Percentiles rank a stretch among this genome's conserved stretches.
Conservation (phyloP, 495 filamentous ascomycete genomes). For the Hyphodiscus hymeniophilus region DNA sequence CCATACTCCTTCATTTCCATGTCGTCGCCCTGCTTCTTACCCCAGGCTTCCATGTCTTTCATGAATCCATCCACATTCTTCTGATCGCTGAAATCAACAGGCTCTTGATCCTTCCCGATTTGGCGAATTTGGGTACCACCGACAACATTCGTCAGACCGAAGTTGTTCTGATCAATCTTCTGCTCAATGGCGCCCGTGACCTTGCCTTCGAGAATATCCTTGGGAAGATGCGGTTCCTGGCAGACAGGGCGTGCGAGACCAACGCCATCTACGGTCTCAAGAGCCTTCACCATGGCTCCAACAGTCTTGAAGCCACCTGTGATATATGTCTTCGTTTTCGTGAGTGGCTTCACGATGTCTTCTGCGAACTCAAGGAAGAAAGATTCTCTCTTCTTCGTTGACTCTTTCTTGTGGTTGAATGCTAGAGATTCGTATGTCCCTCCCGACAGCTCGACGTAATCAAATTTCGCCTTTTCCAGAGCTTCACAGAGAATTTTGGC, state of each 20-base stretch:
- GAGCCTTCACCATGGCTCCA: conserved; percentile 51
- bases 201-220: conserved; percentile 38
- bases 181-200: conserved; percentile 37
- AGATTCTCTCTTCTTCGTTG: conserved; percentile 48
- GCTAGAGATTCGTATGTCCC: conserved; percentile 54
- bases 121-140: conserved; percentile 44
- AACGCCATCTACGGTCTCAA: conserved; percentile 48
- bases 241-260: conserved; percentile 45
- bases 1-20: conserved; percentile 24
- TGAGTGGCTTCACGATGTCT: conserved; percentile 44
- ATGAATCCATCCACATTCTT: conserved; percentile 28
- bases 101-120: conserved; percentile 44
- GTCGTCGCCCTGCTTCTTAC: conserved; percentile 17
- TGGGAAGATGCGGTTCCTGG: conserved; percentile 42
- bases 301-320: conserved; percentile 56
- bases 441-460: conserved; percentile 58
- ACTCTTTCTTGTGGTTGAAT: conserved; percentile 44
- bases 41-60: conserved; percentile 20
- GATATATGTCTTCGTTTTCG: conserved; percentile 46
- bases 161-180: conserved; percentile 36
- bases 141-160: conserved; percentile 34
- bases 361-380: conserved; percentile 64
- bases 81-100: conserved; percentile 39
- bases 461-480: conserved; percentile 48
- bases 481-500: conserved; percentile 42